Conservation (phyloP, 75 land plant genomes). For the Gnetum montanum region DNA sequence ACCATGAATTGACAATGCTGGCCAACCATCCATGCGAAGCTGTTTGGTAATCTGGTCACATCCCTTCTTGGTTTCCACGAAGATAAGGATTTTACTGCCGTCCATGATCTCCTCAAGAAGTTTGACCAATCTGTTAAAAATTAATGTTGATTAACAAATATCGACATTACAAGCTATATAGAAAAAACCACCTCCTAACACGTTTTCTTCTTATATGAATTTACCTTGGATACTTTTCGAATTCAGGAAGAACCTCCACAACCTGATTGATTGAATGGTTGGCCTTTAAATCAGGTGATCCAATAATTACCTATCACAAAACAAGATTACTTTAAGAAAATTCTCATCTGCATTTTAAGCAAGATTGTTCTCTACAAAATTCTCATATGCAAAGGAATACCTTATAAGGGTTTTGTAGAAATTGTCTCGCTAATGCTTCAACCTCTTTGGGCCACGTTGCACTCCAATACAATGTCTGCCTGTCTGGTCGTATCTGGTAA, state of each 20-base stretch:
- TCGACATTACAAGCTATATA: too few relatives aligned
- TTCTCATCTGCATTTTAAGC: neutral
- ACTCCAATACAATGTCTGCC: slow-evolving; percentile 90
- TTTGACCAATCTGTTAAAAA: slow-evolving; percentile 41
- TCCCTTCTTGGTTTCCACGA: slow-evolving; percentile 79
- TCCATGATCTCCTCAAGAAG: slow-evolving; percentile 62
- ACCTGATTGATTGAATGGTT: slow-evolving; percentile 70
- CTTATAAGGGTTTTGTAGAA: slow-evolving; percentile 75
- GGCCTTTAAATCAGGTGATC: slow-evolving; percentile 70
- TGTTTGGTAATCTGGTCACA: slow-evolving; percentile 82
- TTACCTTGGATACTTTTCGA: slow-evolving; percentile 69
- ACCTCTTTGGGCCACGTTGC: slow-evolving; percentile 94
- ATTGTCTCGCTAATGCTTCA: slow-evolving; percentile 63
- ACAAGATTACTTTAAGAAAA: too few relatives aligned
- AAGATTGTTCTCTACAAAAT: neutral
- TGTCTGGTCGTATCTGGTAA: slow-evolving; percentile 74
- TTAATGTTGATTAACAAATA: too few relatives aligned
- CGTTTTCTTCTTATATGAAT: too few relatives aligned
- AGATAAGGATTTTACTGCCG: slow-evolving; percentile 71
- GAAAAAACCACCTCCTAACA: too few relatives aligned
- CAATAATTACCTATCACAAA: slow-evolving; percentile 62
- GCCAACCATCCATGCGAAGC: slow-evolving; percentile 89
- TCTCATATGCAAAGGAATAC: slow-evolving; percentile 8
- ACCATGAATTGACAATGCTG: slow-evolving; percentile 83
- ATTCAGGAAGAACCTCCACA: slow-evolving; percentile 58